A percentile compares a stretch with the other conserved stretches of the same genome.
These are phyloP conservation scores for Pseudohalonectria lignicola DNA, from an alignment of 2,329 filamentous ascomycete genomes.

Conservation along the genomic window DNA sequence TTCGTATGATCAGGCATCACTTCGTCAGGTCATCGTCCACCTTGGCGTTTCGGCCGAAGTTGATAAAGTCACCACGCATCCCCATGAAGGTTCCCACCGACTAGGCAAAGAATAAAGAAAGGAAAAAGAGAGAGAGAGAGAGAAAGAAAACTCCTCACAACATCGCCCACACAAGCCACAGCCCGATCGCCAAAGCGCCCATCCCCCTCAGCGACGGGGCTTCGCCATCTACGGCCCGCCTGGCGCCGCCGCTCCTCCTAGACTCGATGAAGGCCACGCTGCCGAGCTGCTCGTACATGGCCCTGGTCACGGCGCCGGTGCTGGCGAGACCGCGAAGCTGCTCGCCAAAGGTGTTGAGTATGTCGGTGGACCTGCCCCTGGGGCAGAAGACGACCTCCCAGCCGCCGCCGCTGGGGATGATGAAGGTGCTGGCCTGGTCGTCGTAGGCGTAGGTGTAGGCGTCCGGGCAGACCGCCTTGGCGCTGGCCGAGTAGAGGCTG, in stretches of 20 bases:
- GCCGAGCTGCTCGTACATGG: conserved; percentile 1
- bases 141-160: background rate
- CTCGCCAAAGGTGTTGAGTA: conserved; percentile 37
- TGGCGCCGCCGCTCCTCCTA: background rate
- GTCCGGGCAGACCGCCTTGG: conserved; percentile 71
- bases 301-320: conserved; percentile 15
- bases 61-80: background rate
- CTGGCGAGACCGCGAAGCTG: conserved; percentile 36
- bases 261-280: conserved; percentile 3
- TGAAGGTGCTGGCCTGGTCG: conserved; percentile 48
- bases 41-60: background rate
- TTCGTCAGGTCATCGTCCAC: background rate
- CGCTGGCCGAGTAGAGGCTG: conserved; percentile 54
- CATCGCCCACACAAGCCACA: background rate
- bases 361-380: conserved; percentile 45
- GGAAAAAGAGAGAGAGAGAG: background rate
- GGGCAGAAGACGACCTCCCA: conserved; percentile 77
- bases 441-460: conserved; percentile 70
- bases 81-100: background rate
- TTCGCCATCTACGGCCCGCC: background rate
- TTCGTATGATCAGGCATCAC: background rate
- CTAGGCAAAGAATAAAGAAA: background rate
- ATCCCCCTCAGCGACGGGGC: background rate
- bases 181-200: background rate
- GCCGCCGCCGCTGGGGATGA: conserved; percentile 56